Conservation (phyloP, 2,329 filamentous ascomycete species). For the Colletotrichum chrysophilum region DNA sequence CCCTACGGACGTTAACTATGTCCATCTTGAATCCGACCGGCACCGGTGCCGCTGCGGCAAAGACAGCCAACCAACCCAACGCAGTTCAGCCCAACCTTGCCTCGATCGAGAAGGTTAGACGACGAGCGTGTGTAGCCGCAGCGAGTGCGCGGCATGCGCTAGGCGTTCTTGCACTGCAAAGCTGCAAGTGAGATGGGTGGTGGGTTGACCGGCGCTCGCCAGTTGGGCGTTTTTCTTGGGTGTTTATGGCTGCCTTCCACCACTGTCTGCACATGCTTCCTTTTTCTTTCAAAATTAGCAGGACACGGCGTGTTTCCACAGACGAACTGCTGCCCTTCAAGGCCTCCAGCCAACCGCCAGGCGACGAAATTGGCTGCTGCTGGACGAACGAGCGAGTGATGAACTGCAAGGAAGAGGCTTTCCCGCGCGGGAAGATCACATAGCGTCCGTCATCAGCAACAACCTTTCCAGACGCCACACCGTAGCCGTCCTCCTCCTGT, state of each 20-base stretch:
- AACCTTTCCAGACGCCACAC: constrained; percentile 8
- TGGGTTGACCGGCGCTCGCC: not conserved
- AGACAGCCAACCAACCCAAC: not conserved
- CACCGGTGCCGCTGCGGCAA: constrained; percentile 10
- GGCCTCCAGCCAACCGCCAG: not conserved
- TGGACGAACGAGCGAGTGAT: not conserved
- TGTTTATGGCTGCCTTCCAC: not conserved
- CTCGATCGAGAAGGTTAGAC: constrained; percentile 19
- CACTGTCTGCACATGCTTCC: not conserved
- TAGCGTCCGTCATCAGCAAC: constrained; percentile 6
- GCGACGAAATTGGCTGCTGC: not conserved
- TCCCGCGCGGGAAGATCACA: not conserved
- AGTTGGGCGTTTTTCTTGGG: not conserved
- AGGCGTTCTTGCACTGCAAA: constrained; percentile 6
- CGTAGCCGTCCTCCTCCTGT: not conserved
- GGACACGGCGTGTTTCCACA: not conserved
- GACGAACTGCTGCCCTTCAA: not conserved
- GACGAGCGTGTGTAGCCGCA: constrained; percentile 18
- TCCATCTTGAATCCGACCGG: not conserved
- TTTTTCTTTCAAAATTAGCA: not conserved
- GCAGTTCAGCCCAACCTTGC: not conserved
- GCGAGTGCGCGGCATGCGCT: constrained; percentile 18
- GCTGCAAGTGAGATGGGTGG: not conserved
- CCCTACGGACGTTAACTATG: not conserved
- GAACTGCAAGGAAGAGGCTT: not conserved